A percentile compares a stretch with the other conserved stretches of the same genome.
phyloP scores from a whole-genome alignment of 306 rosid genomes.

The Oxytropis ochrocephala region DNA sequence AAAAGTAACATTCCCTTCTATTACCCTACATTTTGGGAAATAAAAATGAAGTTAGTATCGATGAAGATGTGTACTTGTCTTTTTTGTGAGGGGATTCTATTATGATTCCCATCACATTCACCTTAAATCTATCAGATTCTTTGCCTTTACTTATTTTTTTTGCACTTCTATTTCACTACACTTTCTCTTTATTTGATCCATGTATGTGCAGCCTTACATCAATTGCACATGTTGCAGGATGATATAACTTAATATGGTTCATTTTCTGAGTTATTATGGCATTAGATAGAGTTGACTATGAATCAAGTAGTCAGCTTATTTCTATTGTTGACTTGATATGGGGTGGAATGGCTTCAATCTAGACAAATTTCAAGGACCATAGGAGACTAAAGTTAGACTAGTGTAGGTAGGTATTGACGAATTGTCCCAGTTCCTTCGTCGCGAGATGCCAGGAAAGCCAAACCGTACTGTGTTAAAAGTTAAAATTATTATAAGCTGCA shows the following conservation, averaged over 20 bases:
- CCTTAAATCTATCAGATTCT: neutral
- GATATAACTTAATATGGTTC: neutral
- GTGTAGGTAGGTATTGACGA: neutral
- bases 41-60: neutral
- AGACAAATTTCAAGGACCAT: neutral
- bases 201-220: neutral
- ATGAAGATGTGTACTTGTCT: constrained; percentile 3
- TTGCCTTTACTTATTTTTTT: neutral
- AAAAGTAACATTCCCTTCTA: neutral
- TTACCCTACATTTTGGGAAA: neutral
- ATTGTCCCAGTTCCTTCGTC: neutral
- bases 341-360: constrained; percentile 1
- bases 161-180: neutral
- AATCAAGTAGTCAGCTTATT: neutral
- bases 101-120: neutral
- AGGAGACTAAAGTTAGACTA: constrained; percentile 9
- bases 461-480: neutral
- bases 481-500: constrained; percentile 1
- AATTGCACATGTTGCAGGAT: neutral
- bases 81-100: neutral
- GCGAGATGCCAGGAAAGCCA: neutral
- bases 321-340: neutral
- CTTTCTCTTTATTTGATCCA: constrained; percentile 5
- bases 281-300: neutral
- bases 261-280: neutral